Evolutionary conservation across 768 basidiomycete genomes (phyloP).

Genomic region (Lactarius deliciosus): DNA sequence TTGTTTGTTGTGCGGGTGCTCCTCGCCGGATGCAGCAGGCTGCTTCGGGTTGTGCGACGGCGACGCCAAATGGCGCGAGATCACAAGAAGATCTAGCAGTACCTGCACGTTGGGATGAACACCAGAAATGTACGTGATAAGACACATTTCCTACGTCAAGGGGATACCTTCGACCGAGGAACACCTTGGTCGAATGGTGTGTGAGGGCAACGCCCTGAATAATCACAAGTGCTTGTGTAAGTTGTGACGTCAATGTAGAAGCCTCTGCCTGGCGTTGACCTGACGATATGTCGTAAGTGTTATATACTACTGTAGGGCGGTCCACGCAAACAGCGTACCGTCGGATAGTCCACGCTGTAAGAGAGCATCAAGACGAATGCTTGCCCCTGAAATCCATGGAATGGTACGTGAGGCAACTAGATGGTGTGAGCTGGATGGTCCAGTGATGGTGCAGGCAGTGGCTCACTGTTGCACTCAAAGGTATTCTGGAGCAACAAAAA

Average conservation of each 20-base stretch:
- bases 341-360: slow-evolving; percentile 48
- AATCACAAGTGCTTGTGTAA: slow-evolving; percentile 61
- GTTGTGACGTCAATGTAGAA: slow-evolving; percentile 47
- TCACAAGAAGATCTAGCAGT: slow-evolving; percentile 66
- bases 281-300: slow-evolving; percentile 9
- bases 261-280: slow-evolving; percentile 48
- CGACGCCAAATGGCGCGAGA: slow-evolving; percentile 58
- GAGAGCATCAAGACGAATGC: slow-evolving; percentile 49
- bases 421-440: background rate
- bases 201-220: slow-evolving; percentile 75
- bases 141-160: slow-evolving; percentile 54
- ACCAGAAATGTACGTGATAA: background rate
- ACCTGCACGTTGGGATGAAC: slow-evolving; percentile 45
- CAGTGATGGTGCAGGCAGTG: slow-evolving; percentile 9
- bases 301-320: slow-evolving; percentile 17
- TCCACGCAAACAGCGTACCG: slow-evolving; percentile 34
- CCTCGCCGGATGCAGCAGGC: slow-evolving; percentile 34
- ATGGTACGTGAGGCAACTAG: slow-evolving; percentile 69
- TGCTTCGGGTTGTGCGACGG: slow-evolving; percentile 26
- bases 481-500: slow-evolving; percentile 64
- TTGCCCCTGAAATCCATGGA: slow-evolving; percentile 57
- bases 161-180: slow-evolving; percentile 63
- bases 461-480: slow-evolving; percentile 80
- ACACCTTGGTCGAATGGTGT: slow-evolving; percentile 66
- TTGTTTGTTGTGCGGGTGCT: slow-evolving; percentile 23